These are phyloP conservation scores for Schizothecium vesticola DNA, from an alignment of 495 filamentous ascomycete genomes.

Conservation along the genomic window DNA sequence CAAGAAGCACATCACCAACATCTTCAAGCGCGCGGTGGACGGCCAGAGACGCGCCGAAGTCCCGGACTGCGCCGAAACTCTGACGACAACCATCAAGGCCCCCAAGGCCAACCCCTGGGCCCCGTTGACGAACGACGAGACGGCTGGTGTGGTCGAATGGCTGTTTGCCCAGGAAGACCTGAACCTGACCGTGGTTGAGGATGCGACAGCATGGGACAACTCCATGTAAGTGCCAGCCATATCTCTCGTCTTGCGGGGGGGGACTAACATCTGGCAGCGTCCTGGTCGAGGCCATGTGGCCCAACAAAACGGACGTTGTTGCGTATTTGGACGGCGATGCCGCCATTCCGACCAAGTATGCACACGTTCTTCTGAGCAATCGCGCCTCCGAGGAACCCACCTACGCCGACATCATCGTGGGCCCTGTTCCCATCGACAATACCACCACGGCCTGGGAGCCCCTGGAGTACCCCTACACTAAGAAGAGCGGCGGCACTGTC, in stretches of 20 bases:
- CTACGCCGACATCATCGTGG: conserved; percentile 42
- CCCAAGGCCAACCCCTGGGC: conserved; percentile 37
- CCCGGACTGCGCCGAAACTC: conserved; percentile 14
- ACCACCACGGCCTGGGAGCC: conserved; percentile 32
- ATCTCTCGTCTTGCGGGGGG: not conserved
- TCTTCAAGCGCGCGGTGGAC: conserved; percentile 20
- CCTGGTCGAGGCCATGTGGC: conserved; percentile 44
- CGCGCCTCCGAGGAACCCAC: conserved; percentile 38
- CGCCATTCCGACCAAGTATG: conserved; percentile 39
- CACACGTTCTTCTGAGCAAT: conserved; percentile 40
- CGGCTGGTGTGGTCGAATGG: conserved; percentile 27
- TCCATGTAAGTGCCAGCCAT: conserved; percentile 15
- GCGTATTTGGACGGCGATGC: conserved; percentile 38
- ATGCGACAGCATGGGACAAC: conserved; percentile 34
- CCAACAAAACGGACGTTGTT: conserved; percentile 50
- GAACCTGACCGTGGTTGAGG: conserved; percentile 30
- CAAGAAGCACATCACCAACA: conserved; percentile 22
- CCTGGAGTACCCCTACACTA: conserved; percentile 40
- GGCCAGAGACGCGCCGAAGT: conserved; percentile 14
- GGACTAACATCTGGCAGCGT: conserved; percentile 11
- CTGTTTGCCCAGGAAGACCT: conserved; percentile 30
- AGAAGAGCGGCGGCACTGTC: conserved; percentile 31
- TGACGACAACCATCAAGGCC: conserved; percentile 20
- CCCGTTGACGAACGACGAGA: conserved; percentile 28
- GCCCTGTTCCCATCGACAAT: conserved; percentile 43